Evolutionary conservation across 345 rosid species (phyloP), one percentile per base, ranked within the genome.

Genomic region (Aurinia saxatilis): DNA sequence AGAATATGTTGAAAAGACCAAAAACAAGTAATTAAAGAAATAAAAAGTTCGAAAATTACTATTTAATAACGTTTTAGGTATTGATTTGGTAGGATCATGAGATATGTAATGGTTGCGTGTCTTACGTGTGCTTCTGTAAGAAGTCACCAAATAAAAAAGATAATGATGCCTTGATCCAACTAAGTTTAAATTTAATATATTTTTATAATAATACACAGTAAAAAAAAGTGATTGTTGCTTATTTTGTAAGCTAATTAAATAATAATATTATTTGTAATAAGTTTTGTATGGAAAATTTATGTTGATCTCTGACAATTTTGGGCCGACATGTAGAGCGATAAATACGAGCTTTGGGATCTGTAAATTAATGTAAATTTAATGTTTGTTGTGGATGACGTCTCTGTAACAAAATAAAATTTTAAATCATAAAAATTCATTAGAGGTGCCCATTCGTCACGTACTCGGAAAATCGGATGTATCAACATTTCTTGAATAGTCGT

Each of bases 301-400:
- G 74, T 63, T 70, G 74, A 70, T 70, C 45, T 70, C 74, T 70
- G 63, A 70, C 74, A 63, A 0, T 54, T 70, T 47, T 39, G 63
- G 21, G n/a, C 57, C 50, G 74, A 62, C 74, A 70, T 10, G 36
- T 47, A 44, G 45, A 55, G 52, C 74, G 63, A 70, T 70, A 47
- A 55, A 62, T 63, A 63, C 56, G 68, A 4, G 58, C 64, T 62
- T 70, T 70, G 74, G 74, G 74, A 70, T 70, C 74, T 54, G 74
- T 70, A 60, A 60, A n/a, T 52, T 45, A 52, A 45, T 60, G 31
- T 67, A 25, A 21, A 35, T 65, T 36, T 35, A 56, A 55, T 61
- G 73, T 52, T 34, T 48, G 19, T 38, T 62, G 23, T 53, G 63
- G 51, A 68, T 68, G 73, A 68, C 66, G 47, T 42, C 42, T 64